Evolutionary conservation across 2,329 filamentous ascomycete species (phyloP), one percentile per base, ranked within the genome.

Genomic region (Coniella vitis): DNA sequence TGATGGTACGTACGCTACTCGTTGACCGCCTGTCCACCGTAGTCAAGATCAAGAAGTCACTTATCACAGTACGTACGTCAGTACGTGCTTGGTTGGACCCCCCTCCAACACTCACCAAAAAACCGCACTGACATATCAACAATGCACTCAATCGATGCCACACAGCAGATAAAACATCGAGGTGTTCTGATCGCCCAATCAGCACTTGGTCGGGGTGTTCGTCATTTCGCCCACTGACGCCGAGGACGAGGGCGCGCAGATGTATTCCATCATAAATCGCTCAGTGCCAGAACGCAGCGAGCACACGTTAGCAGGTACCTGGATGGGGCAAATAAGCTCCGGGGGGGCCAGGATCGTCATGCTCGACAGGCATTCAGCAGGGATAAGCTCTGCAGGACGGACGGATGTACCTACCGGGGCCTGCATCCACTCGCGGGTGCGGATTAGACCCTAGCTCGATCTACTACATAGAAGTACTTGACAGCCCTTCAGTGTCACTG

Each of bases 221-320:
- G 51, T 50, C 51, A 53, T 50, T 36, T 45, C 51, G 51, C 47
- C 43, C 47, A 45, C 35, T 45, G 51, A 51, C 38, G 44, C 47
- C 48, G 51, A 53, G 51, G 40, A 46, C 51, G 38, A 53, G 48
- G 13, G 12, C 32, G 31, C 34, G 39, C 44, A 38, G 29, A 39
- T 21, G 37, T 35, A 47, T 32, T 10, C 22, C 22, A 47, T 46
- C 44, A 46, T 46, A 47, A 47, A 47, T 47, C 45, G 45, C 45
- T 37, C 45, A 47, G 45, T 34, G 38, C 16, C 21, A 21, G 22
- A 7, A 19, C 16, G 29, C 20, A 21, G 17, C 25, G n/a, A 40
- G 5, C 14, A 9, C 19, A 39, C 17, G 45, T 35, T 35, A n/a
- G 29, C 37, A 25, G 36, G 45, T 47, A 47, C 36, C 37, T 46